Conservation (phyloP, 73 alveolate genomes). For the Paramecium tetraurelia region DNA sequence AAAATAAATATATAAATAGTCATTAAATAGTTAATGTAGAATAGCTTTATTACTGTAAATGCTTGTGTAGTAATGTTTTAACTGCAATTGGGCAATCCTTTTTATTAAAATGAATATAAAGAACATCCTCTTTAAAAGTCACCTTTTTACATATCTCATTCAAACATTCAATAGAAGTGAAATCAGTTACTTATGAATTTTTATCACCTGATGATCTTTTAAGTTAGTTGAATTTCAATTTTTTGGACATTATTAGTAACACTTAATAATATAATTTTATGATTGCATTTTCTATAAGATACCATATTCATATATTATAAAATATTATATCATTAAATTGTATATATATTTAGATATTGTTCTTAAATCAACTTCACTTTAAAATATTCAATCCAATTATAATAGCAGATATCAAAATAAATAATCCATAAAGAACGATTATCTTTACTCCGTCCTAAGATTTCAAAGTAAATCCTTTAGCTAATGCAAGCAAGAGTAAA, state of each 20-base stretch:
- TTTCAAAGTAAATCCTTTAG: neutral
- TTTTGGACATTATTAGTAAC: neutral
- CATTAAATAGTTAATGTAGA: neutral
- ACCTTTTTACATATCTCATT: neutral
- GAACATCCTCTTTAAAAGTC: neutral
- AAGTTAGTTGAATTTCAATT: neutral
- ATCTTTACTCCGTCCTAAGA: constrained; percentile 16
- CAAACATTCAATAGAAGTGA: neutral
- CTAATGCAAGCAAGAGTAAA: neutral
- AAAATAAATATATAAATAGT: neutral
- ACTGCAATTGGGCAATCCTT: neutral
- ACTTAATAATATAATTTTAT: neutral
- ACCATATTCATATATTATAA: neutral
- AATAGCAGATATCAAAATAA: constrained; percentile 1
- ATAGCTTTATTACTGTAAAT: neutral
- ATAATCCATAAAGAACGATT: neutral
- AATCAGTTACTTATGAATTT: neutral
- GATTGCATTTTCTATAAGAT: neutral
- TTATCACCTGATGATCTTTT: neutral
- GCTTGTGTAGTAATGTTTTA: neutral
- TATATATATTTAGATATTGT: neutral
- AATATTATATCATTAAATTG: neutral
- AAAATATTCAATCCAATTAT: neutral
- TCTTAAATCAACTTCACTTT: neutral
- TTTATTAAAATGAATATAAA: neutral